These are phyloP conservation scores for Inga laurina DNA, from an alignment of 306 rosid genomes.

Conservation along the genomic window DNA sequence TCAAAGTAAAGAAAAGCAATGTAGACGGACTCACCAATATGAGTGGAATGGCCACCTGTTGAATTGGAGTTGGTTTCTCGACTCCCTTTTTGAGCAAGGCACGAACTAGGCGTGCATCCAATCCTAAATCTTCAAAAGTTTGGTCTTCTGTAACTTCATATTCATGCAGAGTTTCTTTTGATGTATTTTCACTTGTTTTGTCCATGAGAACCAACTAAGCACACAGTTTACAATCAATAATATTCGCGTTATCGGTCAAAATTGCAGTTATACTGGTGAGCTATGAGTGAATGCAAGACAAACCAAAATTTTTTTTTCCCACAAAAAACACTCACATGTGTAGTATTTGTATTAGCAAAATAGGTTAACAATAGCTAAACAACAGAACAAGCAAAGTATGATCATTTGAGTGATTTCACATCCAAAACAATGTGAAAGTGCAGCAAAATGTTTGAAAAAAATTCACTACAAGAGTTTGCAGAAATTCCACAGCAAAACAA, in stretches of 20 bases:
- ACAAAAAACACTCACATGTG: not conserved
- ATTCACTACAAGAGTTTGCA: not conserved
- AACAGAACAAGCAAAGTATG: not conserved
- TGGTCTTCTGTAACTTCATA: slow-evolving; percentile 34
- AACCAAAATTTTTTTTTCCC: not conserved
- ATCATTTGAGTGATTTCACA: not conserved
- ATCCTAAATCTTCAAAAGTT: slow-evolving; percentile 67
- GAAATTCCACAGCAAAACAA: not conserved
- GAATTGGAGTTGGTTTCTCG: slow-evolving; percentile 81
- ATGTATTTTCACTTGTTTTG: slow-evolving; percentile 26
- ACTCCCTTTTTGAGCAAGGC: slow-evolving; percentile 58
- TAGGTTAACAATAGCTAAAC: too few relatives aligned
- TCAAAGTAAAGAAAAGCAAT: not conserved
- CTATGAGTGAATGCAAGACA: not conserved
- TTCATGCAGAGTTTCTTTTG: slow-evolving; percentile 32
- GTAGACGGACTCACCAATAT: slow-evolving; percentile 42
- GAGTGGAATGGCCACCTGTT: slow-evolving; percentile 76
- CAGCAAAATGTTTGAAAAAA: not conserved
- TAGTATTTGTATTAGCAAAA: too few relatives aligned
- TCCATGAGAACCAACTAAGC: slow-evolving; percentile 25
- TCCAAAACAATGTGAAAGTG: not conserved
- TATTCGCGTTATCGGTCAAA: not conserved
- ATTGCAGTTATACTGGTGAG: not conserved
- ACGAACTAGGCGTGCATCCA: slow-evolving; percentile 62
- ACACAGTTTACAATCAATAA: not conserved